Evolutionary conservation across 2,329 filamentous ascomycete genomes (phyloP), one percentile per base, ranked within the genome.

Genomic region (Plenodomus tracheiphilus): DNA sequence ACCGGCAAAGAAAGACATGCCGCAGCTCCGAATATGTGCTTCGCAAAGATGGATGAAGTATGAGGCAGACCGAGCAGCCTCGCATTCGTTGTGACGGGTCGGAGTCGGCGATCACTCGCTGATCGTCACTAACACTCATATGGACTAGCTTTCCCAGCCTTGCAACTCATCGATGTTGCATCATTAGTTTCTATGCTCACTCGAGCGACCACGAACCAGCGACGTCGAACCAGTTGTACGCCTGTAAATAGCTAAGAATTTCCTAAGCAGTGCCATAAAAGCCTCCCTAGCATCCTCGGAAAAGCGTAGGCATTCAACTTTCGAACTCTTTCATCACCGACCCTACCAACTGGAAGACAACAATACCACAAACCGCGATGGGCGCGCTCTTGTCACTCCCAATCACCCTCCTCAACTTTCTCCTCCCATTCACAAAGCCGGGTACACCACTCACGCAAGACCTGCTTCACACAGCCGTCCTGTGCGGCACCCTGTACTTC

Each of bases 391-490:
- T 68, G 37, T 68, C 66, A 4, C 55, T 62, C 10, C 49, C 60
- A n/a, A 56, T 61, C 3, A 56, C 47, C 2, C 49, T 67, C 4
- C 62, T 79, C 16, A 79, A 79, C 54, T 58, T 65, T 49, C 68
- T 79, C 11, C 64, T 80, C 2, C 77, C 77, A 0, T 80, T 80
- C 59, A 77, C 77, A 34, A 74, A 74, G 16, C 72, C 74, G 1
- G 69, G 71, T 4, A 79, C 76, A 21, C 77, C 77, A 4, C 57
- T 80, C 4, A 30, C 71, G 0, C 77, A 79, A 59, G 77, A 80
- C 49, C 61, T 79, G 10, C 50, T 77, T 1, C 77, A 79, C 58
- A 74, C 77, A 3, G 65, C 65, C 18, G 63, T 73, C 3, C 68
- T 80, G 3, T 76, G 74, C 54, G 65, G 68, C 19, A 66, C 76